phyloP scores from a whole-genome alignment of 805 yeast genomes.

The Vanderwaltozyma verrucispora region DNA sequence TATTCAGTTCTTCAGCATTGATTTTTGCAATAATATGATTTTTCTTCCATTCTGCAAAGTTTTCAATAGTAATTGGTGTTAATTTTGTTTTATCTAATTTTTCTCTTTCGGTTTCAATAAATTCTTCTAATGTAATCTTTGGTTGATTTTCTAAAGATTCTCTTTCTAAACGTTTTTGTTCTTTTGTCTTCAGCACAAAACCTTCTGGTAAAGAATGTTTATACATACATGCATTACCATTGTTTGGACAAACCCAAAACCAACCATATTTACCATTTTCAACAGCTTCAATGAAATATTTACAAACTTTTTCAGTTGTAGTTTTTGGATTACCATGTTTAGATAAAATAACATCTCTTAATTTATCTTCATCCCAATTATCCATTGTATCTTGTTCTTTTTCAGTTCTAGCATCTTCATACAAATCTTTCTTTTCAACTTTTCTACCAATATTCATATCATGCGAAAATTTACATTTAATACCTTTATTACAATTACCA shows the following conservation, averaged over 20 bases:
- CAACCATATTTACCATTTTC: slow-evolving; percentile 97
- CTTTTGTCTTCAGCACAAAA: slow-evolving; percentile 92
- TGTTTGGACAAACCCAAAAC: slow-evolving; percentile 98
- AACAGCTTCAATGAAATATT: slow-evolving; percentile 89
- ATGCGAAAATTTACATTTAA: slow-evolving; percentile 85
- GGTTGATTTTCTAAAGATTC: slow-evolving; percentile 78
- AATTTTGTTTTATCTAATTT: slow-evolving; percentile 58
- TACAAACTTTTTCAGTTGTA: slow-evolving; percentile 92
- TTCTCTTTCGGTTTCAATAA: slow-evolving; percentile 86
- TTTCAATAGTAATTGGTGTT: slow-evolving; percentile 79
- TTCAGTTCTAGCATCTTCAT: slow-evolving; percentile 68
- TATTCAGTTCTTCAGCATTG: slow-evolving; percentile 31
- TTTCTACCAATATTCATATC: slow-evolving; percentile 79
- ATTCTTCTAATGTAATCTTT: slow-evolving; percentile 89
- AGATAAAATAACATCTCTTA: slow-evolving; percentile 73
- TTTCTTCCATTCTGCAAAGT: slow-evolving; percentile 76
- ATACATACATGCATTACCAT: slow-evolving; percentile 88
- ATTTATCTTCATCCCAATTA: slow-evolving; percentile 92
- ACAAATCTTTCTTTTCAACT: slow-evolving; percentile 82
- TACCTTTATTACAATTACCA: slow-evolving; percentile 74
- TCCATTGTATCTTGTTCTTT: slow-evolving; percentile 87
- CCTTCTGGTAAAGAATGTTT: slow-evolving; percentile 95
- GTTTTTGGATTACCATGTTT: slow-evolving; percentile 93
- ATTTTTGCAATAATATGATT: slow-evolving; percentile 52
- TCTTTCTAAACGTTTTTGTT: slow-evolving; percentile 82